Evolutionary conservation across 148 eudicot species (phyloP).

Genomic region (Salicornia ramosissima): DNA sequence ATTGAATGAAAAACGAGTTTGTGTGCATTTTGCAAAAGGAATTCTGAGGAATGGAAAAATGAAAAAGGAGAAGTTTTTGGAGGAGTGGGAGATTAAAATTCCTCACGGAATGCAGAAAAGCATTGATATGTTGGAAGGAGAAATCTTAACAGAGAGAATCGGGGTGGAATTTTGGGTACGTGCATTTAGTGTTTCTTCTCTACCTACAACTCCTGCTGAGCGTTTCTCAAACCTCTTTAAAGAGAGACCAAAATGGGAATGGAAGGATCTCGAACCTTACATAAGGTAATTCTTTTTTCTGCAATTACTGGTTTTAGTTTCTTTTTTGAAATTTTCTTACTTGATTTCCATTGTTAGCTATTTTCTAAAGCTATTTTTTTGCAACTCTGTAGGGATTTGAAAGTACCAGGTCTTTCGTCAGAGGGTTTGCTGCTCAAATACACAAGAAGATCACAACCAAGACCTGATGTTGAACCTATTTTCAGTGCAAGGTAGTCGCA

Average conservation of each 20-base stretch:
- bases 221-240: slow-evolving; percentile 70
- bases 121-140: slow-evolving; percentile 81
- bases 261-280: slow-evolving; percentile 90
- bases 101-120: slow-evolving; percentile 62
- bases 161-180: slow-evolving; percentile 74
- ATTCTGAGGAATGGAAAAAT: slow-evolving; percentile 56
- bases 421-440: slow-evolving; percentile 90
- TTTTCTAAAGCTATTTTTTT: slow-evolving; percentile 5
- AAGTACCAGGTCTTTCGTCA: slow-evolving; percentile 84
- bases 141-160: slow-evolving; percentile 67
- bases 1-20: slow-evolving; percentile 65
- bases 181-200: slow-evolving; percentile 65
- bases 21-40: slow-evolving; percentile 70
- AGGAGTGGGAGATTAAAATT: slow-evolving; percentile 53
- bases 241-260: slow-evolving; percentile 85
- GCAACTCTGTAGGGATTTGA: slow-evolving; percentile 59
- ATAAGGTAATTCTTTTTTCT: slow-evolving; percentile 42
- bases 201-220: slow-evolving; percentile 75
- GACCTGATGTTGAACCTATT: slow-evolving; percentile 64
- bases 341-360: neutral
- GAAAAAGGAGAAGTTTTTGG: slow-evolving; percentile 67
- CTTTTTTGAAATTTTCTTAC: neutral
- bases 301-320: neutral
- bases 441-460: slow-evolving; percentile 91
- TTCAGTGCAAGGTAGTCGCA: slow-evolving; percentile 66